Base-by-base conservation (phyloP, 2,329 filamentous ascomycete genomes). In the Thielaviopsis euricoi region DNA sequence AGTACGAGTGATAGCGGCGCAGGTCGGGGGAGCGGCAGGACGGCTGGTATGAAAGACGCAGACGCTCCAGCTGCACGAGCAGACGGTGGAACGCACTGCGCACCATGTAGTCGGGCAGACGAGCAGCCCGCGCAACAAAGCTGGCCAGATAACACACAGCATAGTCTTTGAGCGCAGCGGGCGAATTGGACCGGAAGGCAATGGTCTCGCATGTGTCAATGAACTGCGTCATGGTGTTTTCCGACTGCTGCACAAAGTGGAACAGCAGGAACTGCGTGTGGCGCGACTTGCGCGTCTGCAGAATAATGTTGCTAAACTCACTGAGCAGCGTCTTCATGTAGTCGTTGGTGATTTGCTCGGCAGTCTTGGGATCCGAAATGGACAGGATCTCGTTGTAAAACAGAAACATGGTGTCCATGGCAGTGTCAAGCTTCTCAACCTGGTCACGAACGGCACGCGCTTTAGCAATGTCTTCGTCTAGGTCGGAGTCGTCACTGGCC, bases 251-350 rank as follows among this genome's bases (percentile, higher is more conserved):
- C 17, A 87, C 87, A 67, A 95, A 96, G 71, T 96, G 91, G 71
- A 98, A 98, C 55, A 97, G 78, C 53, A 98, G 80, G 65, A 97
- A 98, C 66, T 98, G 93, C 0, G 89, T 89, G 68, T 97, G 91
- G 37, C 93, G 84, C 23, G 89, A 95, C 64, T 89, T 87, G 68
- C 93, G 89, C 15, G 89, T 94, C 3, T 90, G 89, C 29, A 98
- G 78, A 60, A 98, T 89, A 65, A 89, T 88, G 67, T 81, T 86
- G 61, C 85, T 81, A 66, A 98, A 98, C 67, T 95, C 89, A 53
- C 83, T 80, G 26, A 97, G 76, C 46, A 98, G 77, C 58, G 87
- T 82, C 56, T 87, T 84, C 64, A 95, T 87, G 54, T 82, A 81
- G 26, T 60, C 58, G n/a, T 58, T 60, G 52, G 55, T 60, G 21